A percentile compares a stretch with the other conserved stretches of the same genome.
Evolutionary conservation across 2,329 filamentous ascomycete species (phyloP).

Genomic region (Penicillium concentricum): DNA sequence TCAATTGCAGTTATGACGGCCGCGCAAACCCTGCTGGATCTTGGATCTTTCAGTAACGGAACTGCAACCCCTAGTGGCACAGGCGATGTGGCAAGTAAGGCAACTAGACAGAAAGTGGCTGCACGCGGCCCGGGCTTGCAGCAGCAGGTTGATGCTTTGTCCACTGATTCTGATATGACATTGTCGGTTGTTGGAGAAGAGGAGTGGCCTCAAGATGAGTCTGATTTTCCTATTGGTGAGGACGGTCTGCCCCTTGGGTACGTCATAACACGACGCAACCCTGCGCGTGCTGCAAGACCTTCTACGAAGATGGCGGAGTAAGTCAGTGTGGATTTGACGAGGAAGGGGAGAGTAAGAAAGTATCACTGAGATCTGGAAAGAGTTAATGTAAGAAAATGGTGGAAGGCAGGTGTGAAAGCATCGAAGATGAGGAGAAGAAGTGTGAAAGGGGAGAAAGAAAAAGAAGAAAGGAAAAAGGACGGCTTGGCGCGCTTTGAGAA

Average conservation of each 20-base stretch:
- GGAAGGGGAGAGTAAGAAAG: neutral
- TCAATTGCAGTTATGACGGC: neutral
- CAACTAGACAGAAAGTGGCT: neutral
- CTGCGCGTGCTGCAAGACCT: slow-evolving; percentile 13
- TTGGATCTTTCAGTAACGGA: neutral
- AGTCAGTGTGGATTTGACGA: neutral
- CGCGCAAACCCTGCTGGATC: neutral
- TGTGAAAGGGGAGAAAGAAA: neutral
- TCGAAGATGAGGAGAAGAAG: neutral
- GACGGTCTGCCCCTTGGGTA: slow-evolving; percentile 1
- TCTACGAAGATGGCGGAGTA: slow-evolving; percentile 5
- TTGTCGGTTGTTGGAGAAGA: neutral
- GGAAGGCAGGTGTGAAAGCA: neutral
- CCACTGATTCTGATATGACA: neutral
- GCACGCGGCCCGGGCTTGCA: neutral
- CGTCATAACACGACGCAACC: slow-evolving; percentile 11
- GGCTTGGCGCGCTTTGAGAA: neutral
- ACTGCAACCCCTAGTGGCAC: too few relatives aligned
- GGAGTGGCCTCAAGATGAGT: neutral
- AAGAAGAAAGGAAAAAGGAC: neutral
- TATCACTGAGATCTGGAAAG: neutral
- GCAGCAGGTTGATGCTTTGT: neutral
- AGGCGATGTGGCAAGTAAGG: neutral
- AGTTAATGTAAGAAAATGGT: neutral
- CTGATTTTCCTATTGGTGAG: neutral